Conservation (phyloP, 305 asterid species). For the Fraxinus floribunda region DNA sequence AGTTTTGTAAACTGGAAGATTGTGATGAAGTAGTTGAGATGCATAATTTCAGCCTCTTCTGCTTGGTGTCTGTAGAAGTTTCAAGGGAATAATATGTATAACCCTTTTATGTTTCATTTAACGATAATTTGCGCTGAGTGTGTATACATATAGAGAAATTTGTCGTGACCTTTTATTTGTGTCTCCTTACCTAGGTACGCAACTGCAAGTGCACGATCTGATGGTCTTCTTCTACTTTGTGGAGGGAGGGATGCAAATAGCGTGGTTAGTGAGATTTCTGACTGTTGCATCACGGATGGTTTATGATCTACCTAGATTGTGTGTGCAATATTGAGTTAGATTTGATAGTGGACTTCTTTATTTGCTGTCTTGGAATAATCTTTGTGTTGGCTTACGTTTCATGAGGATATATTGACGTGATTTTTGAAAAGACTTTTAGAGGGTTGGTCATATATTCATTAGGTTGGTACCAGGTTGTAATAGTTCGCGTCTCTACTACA, state of each 20-base stretch:
- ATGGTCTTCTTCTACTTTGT: slow-evolving; percentile 98
- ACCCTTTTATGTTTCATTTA: neutral
- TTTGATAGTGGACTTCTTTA: neutral
- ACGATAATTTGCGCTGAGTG: neutral
- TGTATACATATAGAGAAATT: neutral
- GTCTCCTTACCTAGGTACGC: slow-evolving; percentile 70
- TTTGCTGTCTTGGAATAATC: slow-evolving; percentile 3
- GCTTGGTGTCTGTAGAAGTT: neutral
- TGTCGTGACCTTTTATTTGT: neutral
- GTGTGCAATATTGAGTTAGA: neutral
- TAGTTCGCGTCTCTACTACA: neutral
- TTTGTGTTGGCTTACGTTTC: slow-evolving; percentile 10
- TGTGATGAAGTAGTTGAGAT: neutral
- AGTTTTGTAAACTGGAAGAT: neutral
- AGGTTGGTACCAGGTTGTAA: neutral
- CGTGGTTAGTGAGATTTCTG: slow-evolving; percentile 63
- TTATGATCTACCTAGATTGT: neutral
- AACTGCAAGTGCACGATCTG: slow-evolving; percentile 99
- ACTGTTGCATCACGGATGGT: slow-evolving; percentile 3
- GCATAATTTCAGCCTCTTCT: neutral
- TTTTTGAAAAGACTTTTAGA: slow-evolving; percentile 2
- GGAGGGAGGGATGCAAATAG: slow-evolving; percentile 99
- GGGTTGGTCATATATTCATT: neutral
- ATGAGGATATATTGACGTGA: neutral
- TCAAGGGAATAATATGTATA: neutral